Evolutionary conservation across 495 filamentous ascomycete genomes (phyloP).

Genomic region (Sabuloglossum arenarium): DNA sequence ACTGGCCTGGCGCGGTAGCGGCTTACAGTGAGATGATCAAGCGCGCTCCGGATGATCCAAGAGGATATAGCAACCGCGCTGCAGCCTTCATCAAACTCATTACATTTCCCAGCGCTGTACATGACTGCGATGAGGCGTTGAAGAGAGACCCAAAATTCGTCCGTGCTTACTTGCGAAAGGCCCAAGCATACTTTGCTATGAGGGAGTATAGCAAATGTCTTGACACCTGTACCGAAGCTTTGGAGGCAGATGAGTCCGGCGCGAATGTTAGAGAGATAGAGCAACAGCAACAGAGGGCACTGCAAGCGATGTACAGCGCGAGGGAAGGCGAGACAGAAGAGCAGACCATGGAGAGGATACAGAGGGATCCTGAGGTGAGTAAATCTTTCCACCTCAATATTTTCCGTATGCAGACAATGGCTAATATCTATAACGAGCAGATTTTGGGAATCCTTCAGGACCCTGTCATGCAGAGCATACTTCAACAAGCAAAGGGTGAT

Average conservation of each 20-base stretch:
- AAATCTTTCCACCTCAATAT: background rate
- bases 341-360: conserved; percentile 80
- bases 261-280: conserved; percentile 80
- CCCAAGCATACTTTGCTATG: conserved; percentile 86
- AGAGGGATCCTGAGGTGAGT: conserved; percentile 78
- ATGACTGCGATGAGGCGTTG: conserved; percentile 77
- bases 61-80: conserved; percentile 92
- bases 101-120: conserved; percentile 78
- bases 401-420: background rate
- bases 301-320: conserved; percentile 70
- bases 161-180: conserved; percentile 85
- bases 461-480: conserved; percentile 92
- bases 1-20: conserved; percentile 91
- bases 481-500: conserved; percentile 87
- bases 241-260: conserved; percentile 49
- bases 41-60: conserved; percentile 77
- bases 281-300: conserved; percentile 83
- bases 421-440: conserved; percentile 24
- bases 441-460: conserved; percentile 84
- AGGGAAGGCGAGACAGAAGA: conserved; percentile 91
- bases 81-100: conserved; percentile 93
- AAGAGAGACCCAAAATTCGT: conserved; percentile 85
- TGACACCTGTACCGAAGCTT: conserved; percentile 69
- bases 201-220: conserved; percentile 88
- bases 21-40: conserved; percentile 97